A percentile compares a stretch with the other conserved stretches of the same genome.
Conservation (phyloP, 306 rosid species). For the Pueraria montana region DNA sequence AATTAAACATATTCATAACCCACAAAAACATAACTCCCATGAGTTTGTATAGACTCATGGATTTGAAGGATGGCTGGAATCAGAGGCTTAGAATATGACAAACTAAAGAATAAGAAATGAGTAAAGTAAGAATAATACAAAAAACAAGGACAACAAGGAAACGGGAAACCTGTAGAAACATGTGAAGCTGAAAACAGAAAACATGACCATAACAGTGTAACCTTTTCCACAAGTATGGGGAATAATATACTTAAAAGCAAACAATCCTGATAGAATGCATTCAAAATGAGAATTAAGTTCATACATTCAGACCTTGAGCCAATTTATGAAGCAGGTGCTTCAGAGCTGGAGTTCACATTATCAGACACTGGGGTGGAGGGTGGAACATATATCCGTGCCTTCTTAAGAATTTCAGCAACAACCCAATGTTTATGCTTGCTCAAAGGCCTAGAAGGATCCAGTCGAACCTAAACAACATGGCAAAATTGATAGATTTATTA, state of each 20-base stretch:
- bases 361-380: conserved; percentile 41
- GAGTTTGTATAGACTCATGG: neutral
- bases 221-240: neutral
- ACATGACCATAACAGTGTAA: neutral
- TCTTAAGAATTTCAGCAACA: conserved; percentile 75
- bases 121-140: neutral
- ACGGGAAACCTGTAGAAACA: neutral
- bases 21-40: neutral
- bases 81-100: neutral
- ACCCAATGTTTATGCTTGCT: conserved; percentile 77
- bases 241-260: neutral
- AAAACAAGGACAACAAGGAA: neutral
- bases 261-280: conserved; percentile 8
- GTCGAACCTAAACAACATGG: conserved; percentile 56
- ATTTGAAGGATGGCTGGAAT: conserved; percentile 4
- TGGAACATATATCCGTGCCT: conserved; percentile 68
- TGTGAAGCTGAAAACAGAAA: neutral
- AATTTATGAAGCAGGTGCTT: conserved; percentile 28
- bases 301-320: neutral
- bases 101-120: neutral
- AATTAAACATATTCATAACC: conserved; percentile 7
- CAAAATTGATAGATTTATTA: neutral
- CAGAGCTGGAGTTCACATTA: conserved; percentile 10
- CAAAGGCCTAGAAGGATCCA: conserved; percentile 74
- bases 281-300: neutral